phyloP scores from a whole-genome alignment of 768 basidiomycete genomes.

The Collybia sp. region DNA sequence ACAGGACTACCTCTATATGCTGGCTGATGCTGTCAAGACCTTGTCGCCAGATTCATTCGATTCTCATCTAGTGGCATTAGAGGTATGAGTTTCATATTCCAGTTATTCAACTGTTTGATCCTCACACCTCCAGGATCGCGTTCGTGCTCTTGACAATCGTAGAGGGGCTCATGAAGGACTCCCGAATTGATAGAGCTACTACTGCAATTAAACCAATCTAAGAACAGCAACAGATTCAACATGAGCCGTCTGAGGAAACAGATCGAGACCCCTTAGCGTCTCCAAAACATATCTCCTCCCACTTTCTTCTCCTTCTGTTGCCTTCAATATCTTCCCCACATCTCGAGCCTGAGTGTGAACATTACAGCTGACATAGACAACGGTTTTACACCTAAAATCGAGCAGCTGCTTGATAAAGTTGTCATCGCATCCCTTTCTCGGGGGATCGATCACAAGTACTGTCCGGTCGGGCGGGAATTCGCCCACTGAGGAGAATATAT shows the following conservation, averaged over 20 bases:
- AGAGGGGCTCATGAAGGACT: no score
- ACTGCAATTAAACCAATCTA: conserved; percentile 29
- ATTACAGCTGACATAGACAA: conserved; percentile 94
- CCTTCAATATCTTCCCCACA: conserved; percentile 65
- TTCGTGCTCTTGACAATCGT: no score
- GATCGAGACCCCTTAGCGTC: conserved; percentile 83
- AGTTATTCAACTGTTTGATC: no score
- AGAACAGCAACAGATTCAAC: conserved; percentile 81
- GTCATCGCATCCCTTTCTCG: conserved; percentile 90
- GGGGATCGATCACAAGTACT: conserved; percentile 83
- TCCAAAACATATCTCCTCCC: conserved; percentile 68
- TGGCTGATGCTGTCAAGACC: conserved; percentile 66
- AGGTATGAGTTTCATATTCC: conserved; percentile 37
- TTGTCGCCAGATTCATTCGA: conserved; percentile 75
- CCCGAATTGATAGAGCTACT: no score
- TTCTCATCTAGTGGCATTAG: conserved; percentile 71
- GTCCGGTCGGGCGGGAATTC: conserved; percentile 65
- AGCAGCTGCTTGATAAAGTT: conserved; percentile 75
- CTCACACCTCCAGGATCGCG: no score
- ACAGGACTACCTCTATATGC: conserved; percentile 89
- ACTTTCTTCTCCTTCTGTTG: conserved; percentile 29
- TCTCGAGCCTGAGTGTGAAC: conserved; percentile 93
- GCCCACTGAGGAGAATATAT: conserved; percentile 70
- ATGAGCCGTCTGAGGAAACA: conserved; percentile 96
- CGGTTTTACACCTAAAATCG: conserved; percentile 54